These are phyloP conservation scores for Plasmodium yoelii DNA, from an alignment of 169 alveolate genomes.

Conservation along the genomic window DNA sequence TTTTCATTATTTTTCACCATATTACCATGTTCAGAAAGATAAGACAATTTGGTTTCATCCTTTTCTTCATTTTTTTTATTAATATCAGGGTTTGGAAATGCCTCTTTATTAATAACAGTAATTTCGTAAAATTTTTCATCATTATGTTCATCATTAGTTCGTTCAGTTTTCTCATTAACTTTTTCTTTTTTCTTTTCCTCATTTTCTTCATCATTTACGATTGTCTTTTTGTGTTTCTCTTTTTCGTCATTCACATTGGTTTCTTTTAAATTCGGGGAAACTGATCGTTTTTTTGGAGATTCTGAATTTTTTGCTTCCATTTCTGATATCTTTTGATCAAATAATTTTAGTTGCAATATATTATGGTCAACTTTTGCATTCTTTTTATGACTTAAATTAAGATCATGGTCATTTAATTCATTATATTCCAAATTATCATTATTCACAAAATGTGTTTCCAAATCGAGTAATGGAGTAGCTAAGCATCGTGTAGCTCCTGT, in stretches of 20 bases:
- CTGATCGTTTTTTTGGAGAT: not conserved
- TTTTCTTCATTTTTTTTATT: not conserved
- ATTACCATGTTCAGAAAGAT: not conserved
- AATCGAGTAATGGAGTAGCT: slow-evolving; percentile 48
- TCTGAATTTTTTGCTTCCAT: not conserved
- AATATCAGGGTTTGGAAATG: not conserved
- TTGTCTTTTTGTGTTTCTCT: not conserved
- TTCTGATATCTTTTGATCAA: not conserved
- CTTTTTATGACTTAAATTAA: too few relatives aligned
- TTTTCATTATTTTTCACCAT: not conserved
- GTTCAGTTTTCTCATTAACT: not conserved
- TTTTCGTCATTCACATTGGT: not conserved
- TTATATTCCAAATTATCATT: not conserved
- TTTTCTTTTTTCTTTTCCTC: not conserved
- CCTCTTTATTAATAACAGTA: not conserved
- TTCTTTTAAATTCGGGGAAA: not conserved
- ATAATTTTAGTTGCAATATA: too few relatives aligned
- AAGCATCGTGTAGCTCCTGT: slow-evolving; percentile 69
- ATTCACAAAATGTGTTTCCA: slow-evolving; percentile 2
- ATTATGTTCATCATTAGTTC: not conserved
- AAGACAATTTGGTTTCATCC: not conserved
- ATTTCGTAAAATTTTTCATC: not conserved
- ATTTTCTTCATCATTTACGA: not conserved
- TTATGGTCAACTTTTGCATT: too few relatives aligned
- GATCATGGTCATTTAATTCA: not conserved